Percentiles rank a stretch among this genome's conserved stretches.
These are phyloP conservation scores for Tolypocladium paradoxum DNA, from an alignment of 2,329 filamentous ascomycete species.

Conservation along the genomic window DNA sequence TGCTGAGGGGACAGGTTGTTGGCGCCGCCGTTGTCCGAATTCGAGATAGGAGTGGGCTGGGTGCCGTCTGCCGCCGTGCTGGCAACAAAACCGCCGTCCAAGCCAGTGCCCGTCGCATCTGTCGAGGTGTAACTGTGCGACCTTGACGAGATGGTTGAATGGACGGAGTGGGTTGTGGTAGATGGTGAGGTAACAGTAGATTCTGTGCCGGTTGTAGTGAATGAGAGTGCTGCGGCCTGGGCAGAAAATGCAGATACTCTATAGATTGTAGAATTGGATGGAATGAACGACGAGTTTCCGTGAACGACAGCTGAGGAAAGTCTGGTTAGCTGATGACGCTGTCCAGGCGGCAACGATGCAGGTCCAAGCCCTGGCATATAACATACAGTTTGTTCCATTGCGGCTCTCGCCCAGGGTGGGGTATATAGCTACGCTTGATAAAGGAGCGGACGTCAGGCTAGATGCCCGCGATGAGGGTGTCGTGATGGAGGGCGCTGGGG, in stretches of 20 bases:
- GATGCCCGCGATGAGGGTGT: not conserved
- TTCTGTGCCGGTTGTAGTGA: not conserved
- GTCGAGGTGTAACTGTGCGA: not conserved
- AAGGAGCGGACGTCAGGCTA: slow-evolving; percentile 6
- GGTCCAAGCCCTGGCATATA: not conserved
- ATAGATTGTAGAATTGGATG: slow-evolving; percentile 1
- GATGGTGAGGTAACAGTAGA: not conserved
- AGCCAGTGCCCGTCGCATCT: not conserved
- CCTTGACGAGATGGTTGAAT: not conserved
- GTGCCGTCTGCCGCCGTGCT: slow-evolving; percentile 1
- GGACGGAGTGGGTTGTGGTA: not conserved
- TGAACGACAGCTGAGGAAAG: not conserved
- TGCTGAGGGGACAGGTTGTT: slow-evolving; percentile 18
- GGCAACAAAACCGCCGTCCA: not conserved
- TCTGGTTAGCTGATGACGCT: not conserved
- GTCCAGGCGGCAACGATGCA: not conserved
- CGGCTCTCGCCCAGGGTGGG: slow-evolving; percentile 5
- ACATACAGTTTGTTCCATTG: slow-evolving; percentile 15
- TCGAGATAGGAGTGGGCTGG: slow-evolving; percentile 9
- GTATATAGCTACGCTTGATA: slow-evolving; percentile 4
- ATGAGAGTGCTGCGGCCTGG: not conserved
- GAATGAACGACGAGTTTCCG: slow-evolving; percentile 4
- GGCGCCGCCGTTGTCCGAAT: slow-evolving; percentile 10
- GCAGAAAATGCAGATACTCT: not conserved
- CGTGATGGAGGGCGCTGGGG: not conserved